Conservation (phyloP, 1,284 basidiomycete genomes). For the Trichosporon sp. region DNA sequence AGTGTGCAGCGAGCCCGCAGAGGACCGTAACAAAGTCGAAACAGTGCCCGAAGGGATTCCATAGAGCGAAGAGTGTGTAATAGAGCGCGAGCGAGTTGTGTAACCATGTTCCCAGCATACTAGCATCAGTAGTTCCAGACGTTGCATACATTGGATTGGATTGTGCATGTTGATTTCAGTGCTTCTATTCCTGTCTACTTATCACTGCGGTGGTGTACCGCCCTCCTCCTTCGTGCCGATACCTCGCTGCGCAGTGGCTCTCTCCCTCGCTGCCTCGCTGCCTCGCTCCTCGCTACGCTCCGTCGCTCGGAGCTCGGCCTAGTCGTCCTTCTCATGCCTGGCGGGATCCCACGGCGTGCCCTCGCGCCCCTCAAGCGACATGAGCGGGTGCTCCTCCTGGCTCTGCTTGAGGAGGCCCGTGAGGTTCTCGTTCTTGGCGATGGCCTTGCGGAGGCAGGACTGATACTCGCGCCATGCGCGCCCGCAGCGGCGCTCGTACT, state of each 20-base stretch:
- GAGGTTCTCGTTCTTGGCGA: slow-evolving; percentile 67
- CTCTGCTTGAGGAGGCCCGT: slow-evolving; percentile 72
- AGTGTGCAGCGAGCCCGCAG: no score
- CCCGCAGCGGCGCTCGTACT: slow-evolving; percentile 78
- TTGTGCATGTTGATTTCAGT: no score
- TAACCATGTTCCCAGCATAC: no score
- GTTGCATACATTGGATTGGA: no score
- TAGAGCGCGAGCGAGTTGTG: no score
- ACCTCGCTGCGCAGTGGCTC: not conserved
- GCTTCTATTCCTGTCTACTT: no score
- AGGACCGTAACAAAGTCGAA: no score
- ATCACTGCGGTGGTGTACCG: no score
- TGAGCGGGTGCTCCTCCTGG: slow-evolving; percentile 70
- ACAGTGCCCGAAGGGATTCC: no score
- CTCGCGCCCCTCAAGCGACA: slow-evolving; percentile 33
- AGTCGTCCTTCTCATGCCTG: slow-evolving; percentile 7
- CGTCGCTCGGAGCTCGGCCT: not conserved
- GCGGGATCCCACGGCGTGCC: slow-evolving; percentile 43
- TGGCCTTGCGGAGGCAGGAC: slow-evolving; percentile 76
- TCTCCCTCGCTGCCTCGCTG: not conserved
- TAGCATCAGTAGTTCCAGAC: no score
- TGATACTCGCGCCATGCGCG: slow-evolving; percentile 73
- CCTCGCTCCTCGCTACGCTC: not conserved
- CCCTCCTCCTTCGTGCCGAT: not conserved
- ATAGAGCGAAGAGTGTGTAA: no score